phyloP scores from a whole-genome alignment of 108 stramenopile species.

The Cyclotella choctawhatcheeana region DNA sequence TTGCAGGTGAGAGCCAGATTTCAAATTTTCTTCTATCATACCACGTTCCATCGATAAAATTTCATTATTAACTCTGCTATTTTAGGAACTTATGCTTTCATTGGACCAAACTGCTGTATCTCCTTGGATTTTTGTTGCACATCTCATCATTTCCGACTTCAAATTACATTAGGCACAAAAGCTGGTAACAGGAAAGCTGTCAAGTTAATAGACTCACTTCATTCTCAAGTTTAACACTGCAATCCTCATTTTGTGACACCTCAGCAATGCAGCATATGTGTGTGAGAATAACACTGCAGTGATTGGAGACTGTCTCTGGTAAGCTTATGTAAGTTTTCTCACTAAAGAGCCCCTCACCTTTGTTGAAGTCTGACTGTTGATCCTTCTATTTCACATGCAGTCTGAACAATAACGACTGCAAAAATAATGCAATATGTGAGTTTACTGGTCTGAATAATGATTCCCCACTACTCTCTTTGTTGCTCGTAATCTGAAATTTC shows the following conservation, averaged over 20 bases:
- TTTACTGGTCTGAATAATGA: neutral
- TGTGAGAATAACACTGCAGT: neutral
- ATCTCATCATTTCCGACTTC: neutral
- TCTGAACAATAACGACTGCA: neutral
- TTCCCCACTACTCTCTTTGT: neutral
- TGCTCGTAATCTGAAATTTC: too few relatives aligned
- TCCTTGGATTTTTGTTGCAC: neutral
- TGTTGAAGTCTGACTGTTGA: neutral
- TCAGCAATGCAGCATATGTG: neutral
- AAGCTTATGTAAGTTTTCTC: neutral
- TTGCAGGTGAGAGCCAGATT: neutral
- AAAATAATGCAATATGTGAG: neutral
- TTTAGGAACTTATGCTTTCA: neutral
- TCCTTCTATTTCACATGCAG: neutral
- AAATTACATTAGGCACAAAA: neutral
- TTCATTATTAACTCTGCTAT: too few relatives aligned
- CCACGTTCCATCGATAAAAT: neutral
- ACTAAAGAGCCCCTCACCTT: too few relatives aligned
- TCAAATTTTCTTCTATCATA: neutral
- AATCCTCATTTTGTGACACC: neutral
- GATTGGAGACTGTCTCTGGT: conserved; percentile 5
- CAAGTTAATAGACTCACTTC: neutral
- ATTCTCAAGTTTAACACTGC: neutral
- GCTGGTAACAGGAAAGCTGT: neutral
- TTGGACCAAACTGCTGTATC: neutral